Base-by-base conservation (phyloP, 2,329 filamentous ascomycete genomes). In the Fusarium humuli region DNA sequence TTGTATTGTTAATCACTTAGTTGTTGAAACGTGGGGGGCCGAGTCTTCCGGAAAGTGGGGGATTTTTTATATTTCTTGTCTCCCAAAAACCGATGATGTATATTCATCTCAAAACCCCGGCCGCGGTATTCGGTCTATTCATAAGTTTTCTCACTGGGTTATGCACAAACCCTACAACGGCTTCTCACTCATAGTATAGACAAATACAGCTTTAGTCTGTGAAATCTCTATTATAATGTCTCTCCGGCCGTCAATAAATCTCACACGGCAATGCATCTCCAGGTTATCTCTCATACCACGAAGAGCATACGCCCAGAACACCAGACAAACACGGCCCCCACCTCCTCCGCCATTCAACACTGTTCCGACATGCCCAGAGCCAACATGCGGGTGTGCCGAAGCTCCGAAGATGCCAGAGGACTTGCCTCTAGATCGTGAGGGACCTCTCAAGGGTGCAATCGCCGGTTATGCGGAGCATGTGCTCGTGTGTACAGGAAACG, bases 401-500 rank as follows among this genome's bases (percentile, higher is more conserved):
- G 91, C 85, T 57, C 90, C 92, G 0, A 71, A 80, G 14, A 85
- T 91, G 81, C 91, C 91, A 2, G 81, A 85, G 10, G 90, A 88
- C 6, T 84, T 97, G 18, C 88, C 90, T 23, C 94, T 98, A 56
- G 94, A 98, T 77, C 85, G 86, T 73, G 85, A 88, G 65, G 87
- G 87, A 41, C 84, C 87, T 20, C 83, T 98, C 45, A 91, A 92
- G 76, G 92, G 92, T 14, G 91, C 92, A 8, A 94, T 97, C 81
- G 85, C 91, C 3, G 83, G 86, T 2, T 97, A 97, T 77, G 85
- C 90, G 2, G 91, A 97, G 79, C 94, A 98, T 73, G 87, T 98
- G 6, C 80, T 98, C 12, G 85, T 98, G 16, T 94, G 92, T 67
- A 97, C 94, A 0, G 94, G 93, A 7, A 88, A 89, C 65, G 82